Conservation (phyloP, 2,329 filamentous ascomycete genomes). For the Apiospora arundinis region DNA sequence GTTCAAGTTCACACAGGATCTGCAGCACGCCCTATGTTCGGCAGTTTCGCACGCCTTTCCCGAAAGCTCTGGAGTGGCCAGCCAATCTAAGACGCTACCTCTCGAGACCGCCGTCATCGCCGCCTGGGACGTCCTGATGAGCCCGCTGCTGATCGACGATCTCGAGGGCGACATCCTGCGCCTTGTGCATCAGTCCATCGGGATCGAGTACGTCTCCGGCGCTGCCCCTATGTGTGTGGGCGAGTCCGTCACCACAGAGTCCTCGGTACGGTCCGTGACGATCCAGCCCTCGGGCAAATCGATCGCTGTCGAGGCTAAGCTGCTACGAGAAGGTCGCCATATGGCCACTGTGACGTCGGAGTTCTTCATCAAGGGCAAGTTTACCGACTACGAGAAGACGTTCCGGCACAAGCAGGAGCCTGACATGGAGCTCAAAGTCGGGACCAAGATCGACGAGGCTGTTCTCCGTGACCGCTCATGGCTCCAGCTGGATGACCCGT, state of each 20-base stretch:
- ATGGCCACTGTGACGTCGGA: slow-evolving; percentile 99
- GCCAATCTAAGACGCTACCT: slow-evolving; percentile 88
- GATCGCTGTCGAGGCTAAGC: slow-evolving; percentile 97
- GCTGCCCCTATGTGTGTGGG: slow-evolving; percentile 94
- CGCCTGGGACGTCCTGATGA: slow-evolving; percentile 98
- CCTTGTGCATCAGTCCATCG: slow-evolving; percentile 94
- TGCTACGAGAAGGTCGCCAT: slow-evolving; percentile 78
- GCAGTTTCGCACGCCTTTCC: background rate
- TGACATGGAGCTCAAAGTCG: slow-evolving; percentile 89
- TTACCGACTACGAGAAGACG: slow-evolving; percentile 87
- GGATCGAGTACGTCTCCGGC: slow-evolving; percentile 96
- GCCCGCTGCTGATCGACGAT: slow-evolving; percentile 94
- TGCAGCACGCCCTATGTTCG: slow-evolving; percentile 72
- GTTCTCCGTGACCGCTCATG: slow-evolving; percentile 96
- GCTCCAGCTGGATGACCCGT: slow-evolving; percentile 80
- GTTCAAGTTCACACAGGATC: slow-evolving; percentile 76
- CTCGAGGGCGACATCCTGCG: slow-evolving; percentile 97
- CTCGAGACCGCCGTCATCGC: slow-evolving; percentile 98
- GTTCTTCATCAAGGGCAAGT: slow-evolving; percentile 92
- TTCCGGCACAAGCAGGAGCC: slow-evolving; percentile 98
- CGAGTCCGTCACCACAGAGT: slow-evolving; percentile 88
- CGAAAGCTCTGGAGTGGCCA: slow-evolving; percentile 92
- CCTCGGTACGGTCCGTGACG: slow-evolving; percentile 95
- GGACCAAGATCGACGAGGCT: slow-evolving; percentile 87
- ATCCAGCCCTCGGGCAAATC: slow-evolving; percentile 99